Base-by-base conservation (phyloP, 1,284 basidiomycete species). In the Pascua guehoae region DNA sequence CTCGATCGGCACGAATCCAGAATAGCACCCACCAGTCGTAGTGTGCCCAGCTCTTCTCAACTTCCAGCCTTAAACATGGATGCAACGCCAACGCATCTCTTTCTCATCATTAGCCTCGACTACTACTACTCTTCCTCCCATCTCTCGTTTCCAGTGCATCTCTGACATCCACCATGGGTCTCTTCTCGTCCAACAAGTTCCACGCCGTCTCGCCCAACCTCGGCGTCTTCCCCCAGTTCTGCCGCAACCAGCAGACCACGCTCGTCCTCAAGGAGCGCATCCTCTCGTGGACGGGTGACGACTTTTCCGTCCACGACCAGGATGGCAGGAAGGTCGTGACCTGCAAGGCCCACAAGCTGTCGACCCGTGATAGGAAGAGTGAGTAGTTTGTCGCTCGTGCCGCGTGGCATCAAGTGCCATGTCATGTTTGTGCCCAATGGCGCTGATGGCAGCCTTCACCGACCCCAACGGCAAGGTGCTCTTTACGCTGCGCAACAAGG, bases 181-280 rank as follows among this genome's bases (percentile, higher is more conserved):
- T 54, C 47, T 39, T 56, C 44, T n/a, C 42, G 44, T 40, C 45
- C 16, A 38, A n/a, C 24, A 47, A 47, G 12, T 45, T 57, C 32
- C 15, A 16, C 15, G 41, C 46, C 12, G 46, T 52, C 46, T 8
- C 8, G 17, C 46, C 41, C n/a, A 45, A 45, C 49, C 38, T 57
- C 36, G 50, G 44, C 17, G 38, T 52, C 15, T 51, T 52, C 50
- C 10, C 18, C 1, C 47, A 52, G 17, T 47, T 52, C 41, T 36
- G 47, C 41, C 40, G 45, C 32, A 11, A 16, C 17, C 12, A 18
- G 8, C 46, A 32, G 16, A 46, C 44, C 12, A 52, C 50, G 10
- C 41, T 57, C 11, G 41, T 75, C 8, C 56, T 75, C 46, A 73
- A 72, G 51, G 75, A 76, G 56, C 44, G 36, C 14, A 11, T 12